phyloP scores from a whole-genome alignment of 371 early-diverging fungal genomes.

The Blakeslea trispora region DNA sequence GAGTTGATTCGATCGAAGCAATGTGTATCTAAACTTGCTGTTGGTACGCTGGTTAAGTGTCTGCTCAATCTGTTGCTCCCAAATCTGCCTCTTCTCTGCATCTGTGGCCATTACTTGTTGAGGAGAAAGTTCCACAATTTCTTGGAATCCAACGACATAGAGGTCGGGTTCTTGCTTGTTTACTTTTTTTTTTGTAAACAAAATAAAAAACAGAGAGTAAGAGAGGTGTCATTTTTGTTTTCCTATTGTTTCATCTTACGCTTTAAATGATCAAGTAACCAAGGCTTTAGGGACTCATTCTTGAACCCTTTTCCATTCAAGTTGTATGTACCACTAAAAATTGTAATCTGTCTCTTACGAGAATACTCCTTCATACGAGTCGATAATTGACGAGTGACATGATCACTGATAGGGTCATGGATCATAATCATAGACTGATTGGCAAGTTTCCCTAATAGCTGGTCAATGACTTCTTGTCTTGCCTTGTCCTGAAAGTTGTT shows the following conservation, averaged over 20 bases:
- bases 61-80: constrained; percentile 69
- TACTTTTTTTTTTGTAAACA: constrained; percentile 28
- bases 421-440: constrained; percentile 57
- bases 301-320: constrained; percentile 79
- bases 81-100: constrained; percentile 57
- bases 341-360: constrained; percentile 52
- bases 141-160: constrained; percentile 89
- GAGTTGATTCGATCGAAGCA: constrained; percentile 82
- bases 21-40: constrained; percentile 60
- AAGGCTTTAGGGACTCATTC: constrained; percentile 65
- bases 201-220: no score
- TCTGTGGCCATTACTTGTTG: constrained; percentile 84
- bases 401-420: constrained; percentile 65
- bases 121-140: constrained; percentile 90
- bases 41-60: constrained; percentile 52
- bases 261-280: constrained; percentile 62
- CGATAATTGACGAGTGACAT: constrained; percentile 54
- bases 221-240: no score
- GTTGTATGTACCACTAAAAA: constrained; percentile 89
- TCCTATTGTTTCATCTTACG: constrained; percentile 24
- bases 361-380: constrained; percentile 59
- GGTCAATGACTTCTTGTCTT: constrained; percentile 90
- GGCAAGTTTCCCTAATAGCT: constrained; percentile 70
- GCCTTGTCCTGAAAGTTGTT: constrained; percentile 92
- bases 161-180: constrained; percentile 72